These are phyloP conservation scores for Xylaria polymorpha DNA, from an alignment of 2,329 filamentous ascomycete species.

Conservation along the genomic window DNA sequence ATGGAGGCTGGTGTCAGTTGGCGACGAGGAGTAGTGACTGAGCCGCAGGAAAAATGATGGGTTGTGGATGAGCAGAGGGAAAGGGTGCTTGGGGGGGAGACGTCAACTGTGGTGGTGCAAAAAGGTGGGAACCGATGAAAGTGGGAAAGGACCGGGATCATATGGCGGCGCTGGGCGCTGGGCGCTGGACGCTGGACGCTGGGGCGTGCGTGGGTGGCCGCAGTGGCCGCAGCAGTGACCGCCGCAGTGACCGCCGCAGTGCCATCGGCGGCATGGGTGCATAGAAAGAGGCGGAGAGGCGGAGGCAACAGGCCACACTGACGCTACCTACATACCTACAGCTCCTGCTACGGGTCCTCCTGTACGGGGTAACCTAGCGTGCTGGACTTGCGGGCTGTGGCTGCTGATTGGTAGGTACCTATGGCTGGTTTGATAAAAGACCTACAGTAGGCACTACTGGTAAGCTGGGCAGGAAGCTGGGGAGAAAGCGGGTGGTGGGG, in stretches of 20 bases:
- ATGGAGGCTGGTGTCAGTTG: constrained; percentile 43
- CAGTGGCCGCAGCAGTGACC: neutral
- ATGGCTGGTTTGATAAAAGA: constrained; percentile 14
- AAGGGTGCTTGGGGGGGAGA: constrained; percentile 48
- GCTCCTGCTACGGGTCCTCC: constrained; percentile 1
- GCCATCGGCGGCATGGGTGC: constrained; percentile 1
- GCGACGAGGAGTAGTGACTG: constrained; percentile 46
- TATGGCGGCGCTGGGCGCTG: constrained; percentile 8
- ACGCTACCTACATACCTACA: neutral
- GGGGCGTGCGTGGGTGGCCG: constrained; percentile 21
- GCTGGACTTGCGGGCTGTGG: constrained; percentile 3
- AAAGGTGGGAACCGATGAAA: constrained; percentile 38
- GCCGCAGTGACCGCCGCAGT: neutral
- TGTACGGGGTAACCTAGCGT: constrained; percentile 10
- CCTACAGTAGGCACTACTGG: neutral
- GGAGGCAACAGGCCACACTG: constrained; percentile 32
- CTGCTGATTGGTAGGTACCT: constrained; percentile 31
- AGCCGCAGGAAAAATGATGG: constrained; percentile 48
- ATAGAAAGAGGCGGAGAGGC: constrained; percentile 27
- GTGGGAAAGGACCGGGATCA: constrained; percentile 7
- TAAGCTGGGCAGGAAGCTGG: too few species aligned
- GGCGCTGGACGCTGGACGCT: constrained; percentile 2
- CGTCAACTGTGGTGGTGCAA: constrained; percentile 50
- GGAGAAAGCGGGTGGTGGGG: constrained; percentile 20
- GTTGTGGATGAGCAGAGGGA: constrained; percentile 51